Conservation (phyloP, 2,329 filamentous ascomycete genomes). For the Pseudopyricularia javanii region DNA sequence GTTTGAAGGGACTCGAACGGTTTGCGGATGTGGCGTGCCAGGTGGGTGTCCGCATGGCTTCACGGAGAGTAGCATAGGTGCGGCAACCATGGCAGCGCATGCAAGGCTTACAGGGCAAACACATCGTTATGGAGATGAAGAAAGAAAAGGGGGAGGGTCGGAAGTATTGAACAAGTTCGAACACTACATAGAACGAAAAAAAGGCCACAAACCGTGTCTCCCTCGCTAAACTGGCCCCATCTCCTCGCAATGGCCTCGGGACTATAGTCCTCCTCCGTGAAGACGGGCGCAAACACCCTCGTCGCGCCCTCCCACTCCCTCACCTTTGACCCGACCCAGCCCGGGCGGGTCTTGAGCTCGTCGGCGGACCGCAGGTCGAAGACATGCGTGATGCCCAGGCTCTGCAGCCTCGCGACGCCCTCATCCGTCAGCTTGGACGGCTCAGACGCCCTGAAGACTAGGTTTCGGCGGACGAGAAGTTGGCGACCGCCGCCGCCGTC, state of each 20-base stretch:
- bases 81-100: too few relatives aligned
- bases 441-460: conserved; percentile 59
- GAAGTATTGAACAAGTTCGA: too few relatives aligned
- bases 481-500: too few relatives aligned
- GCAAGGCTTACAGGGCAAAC: too few relatives aligned
- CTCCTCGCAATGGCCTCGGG: conserved; percentile 51
- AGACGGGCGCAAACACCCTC: conserved; percentile 52
- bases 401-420: conserved; percentile 37
- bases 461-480: conserved; percentile 5
- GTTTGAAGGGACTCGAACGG: too few relatives aligned
- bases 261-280: conserved; percentile 45
- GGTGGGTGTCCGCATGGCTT: too few relatives aligned
- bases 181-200: background rate
- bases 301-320: conserved; percentile 36
- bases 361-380: conserved; percentile 56
- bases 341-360: conserved; percentile 39
- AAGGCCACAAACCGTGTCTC: conserved; percentile 23
- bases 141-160: background rate
- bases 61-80: too few relatives aligned
- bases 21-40: too few relatives aligned
- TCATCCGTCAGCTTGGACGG: conserved; percentile 42
- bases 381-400: conserved; percentile 48
- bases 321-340: conserved; percentile 18
- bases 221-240: conserved; percentile 45
- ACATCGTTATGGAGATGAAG: too few relatives aligned